Evolutionary conservation across 257 asterid genomes (phyloP).

Genomic region (Craterostigma plantagineum): DNA sequence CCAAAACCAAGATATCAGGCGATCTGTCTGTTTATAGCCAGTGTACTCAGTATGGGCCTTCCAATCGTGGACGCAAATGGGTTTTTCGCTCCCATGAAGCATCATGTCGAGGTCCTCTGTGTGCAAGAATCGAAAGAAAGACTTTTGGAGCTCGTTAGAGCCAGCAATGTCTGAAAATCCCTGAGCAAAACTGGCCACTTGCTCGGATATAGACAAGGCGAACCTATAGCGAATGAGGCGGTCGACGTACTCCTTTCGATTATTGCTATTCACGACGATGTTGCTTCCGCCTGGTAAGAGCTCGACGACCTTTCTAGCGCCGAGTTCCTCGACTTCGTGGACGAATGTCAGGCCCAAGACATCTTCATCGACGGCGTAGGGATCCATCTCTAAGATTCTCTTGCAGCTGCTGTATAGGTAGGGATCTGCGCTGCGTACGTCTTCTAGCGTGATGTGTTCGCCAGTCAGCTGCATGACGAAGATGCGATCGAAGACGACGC

Average conservation of each 20-base stretch:
- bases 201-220: slow-evolving; percentile 48
- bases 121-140: slow-evolving; percentile 57
- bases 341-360: slow-evolving; percentile 43
- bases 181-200: slow-evolving; percentile 39
- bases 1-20: slow-evolving; percentile 92
- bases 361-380: slow-evolving; percentile 69
- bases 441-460: slow-evolving; percentile 42
- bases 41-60: slow-evolving; percentile 68
- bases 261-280: slow-evolving; percentile 52
- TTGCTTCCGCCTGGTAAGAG: slow-evolving; percentile 52
- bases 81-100: slow-evolving; percentile 68
- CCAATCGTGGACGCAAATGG: slow-evolving; percentile 85
- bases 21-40: slow-evolving; percentile 61
- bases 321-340: slow-evolving; percentile 70
- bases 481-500: slow-evolving; percentile 75
- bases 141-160: slow-evolving; percentile 18
- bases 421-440: slow-evolving; percentile 78
- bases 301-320: slow-evolving; percentile 58
- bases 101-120: slow-evolving; percentile 72
- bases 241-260: slow-evolving; percentile 58
- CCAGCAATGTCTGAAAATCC: slow-evolving; percentile 62
- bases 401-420: slow-evolving; percentile 77
- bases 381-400: slow-evolving; percentile 80
- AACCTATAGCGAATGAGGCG: slow-evolving; percentile 59
- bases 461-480: slow-evolving; percentile 72